Evolutionary conservation across 2,329 filamentous ascomycete genomes (phyloP), one percentile per base, ranked within the genome.

Genomic region (Thermoascus crustaceus): DNA sequence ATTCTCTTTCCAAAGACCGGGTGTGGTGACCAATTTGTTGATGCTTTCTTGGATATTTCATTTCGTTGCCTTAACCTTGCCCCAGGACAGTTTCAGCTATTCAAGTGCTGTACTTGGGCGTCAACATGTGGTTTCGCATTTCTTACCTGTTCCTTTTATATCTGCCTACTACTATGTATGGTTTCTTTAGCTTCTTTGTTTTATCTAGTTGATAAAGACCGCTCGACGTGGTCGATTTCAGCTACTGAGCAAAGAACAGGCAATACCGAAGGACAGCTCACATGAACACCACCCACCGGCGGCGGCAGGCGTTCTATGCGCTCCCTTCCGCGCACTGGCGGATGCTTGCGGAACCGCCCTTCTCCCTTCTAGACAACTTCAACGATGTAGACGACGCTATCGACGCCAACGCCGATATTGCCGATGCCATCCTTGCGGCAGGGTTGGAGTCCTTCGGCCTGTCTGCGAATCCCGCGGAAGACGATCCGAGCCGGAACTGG

Each of bases 241-340:
- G n/a, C 17, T 13, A 8, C 24, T 16, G 7, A 23, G 11, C 7
- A 16, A 25, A 32, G 18, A 33, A 30, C 48, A 93, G 86, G 36
- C 84, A 88, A 62, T 95, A 95, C 58, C 80, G 84, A 45, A 82
- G 80, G 50, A 76, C 79, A 16, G 83, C 88, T 4, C 89, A 96
- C 58, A 83, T 83, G 65, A 93, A 94, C 60, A 81, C 84, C 45
- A 96, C 89, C 4, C 89, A 96, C 60, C 73, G 88, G 11, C 81
- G 91, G 14, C 80, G 93, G 18, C 87, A 91, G 60, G 82, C 86
- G 9, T 95, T 98, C 63, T 98, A 96, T 59, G 84, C 87, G 6
- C 72, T 98, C 4, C 86, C 89, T 1, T 78, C 81, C 39, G 68
- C 73, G 1, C 88, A 98, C 57, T 91, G 86, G 79, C 75, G 83